Conservation (phyloP, 164 flowering plant genomes). For the Buxus sempervirens region DNA sequence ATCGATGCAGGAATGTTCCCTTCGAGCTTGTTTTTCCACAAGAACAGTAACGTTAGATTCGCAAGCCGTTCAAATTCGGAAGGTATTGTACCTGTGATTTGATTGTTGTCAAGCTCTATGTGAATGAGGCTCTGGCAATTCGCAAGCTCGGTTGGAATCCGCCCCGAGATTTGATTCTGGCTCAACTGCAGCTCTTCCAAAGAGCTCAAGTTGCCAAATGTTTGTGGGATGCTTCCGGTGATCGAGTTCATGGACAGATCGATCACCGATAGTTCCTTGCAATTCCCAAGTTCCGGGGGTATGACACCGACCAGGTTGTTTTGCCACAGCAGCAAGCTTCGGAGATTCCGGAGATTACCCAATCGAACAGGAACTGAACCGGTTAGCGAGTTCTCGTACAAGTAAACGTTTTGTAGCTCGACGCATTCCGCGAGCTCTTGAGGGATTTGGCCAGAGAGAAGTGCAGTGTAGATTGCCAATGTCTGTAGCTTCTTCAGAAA, state of each 20-base stretch:
- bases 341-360: slow-evolving; percentile 49
- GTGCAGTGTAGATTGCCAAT: slow-evolving; percentile 67
- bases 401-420: slow-evolving; percentile 50
- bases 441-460: slow-evolving; percentile 73
- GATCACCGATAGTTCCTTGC: slow-evolving; percentile 37
- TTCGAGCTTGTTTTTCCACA: slow-evolving; percentile 73
- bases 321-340: slow-evolving; percentile 61
- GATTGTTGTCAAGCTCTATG: slow-evolving; percentile 83
- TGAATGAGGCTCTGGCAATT: slow-evolving; percentile 49
- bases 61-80: slow-evolving; percentile 43
- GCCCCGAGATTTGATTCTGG: slow-evolving; percentile 62
- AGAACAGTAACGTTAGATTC: slow-evolving; percentile 48
- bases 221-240: slow-evolving; percentile 53
- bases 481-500: slow-evolving; percentile 63
- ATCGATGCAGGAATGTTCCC: slow-evolving; percentile 60
- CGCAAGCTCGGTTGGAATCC: slow-evolving; percentile 48
- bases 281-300: slow-evolving; percentile 66
- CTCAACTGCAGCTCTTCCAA: slow-evolving; percentile 70
- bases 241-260: slow-evolving; percentile 71
- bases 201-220: slow-evolving; percentile 47
- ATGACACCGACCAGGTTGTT: slow-evolving; percentile 64
- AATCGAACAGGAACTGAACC: slow-evolving; percentile 58
- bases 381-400: slow-evolving; percentile 64
- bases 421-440: slow-evolving; percentile 68
- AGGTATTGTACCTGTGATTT: slow-evolving; percentile 64